Evolutionary conservation across 140 eudicot species (phyloP).

Genomic region (Bidens hawaiensis): DNA sequence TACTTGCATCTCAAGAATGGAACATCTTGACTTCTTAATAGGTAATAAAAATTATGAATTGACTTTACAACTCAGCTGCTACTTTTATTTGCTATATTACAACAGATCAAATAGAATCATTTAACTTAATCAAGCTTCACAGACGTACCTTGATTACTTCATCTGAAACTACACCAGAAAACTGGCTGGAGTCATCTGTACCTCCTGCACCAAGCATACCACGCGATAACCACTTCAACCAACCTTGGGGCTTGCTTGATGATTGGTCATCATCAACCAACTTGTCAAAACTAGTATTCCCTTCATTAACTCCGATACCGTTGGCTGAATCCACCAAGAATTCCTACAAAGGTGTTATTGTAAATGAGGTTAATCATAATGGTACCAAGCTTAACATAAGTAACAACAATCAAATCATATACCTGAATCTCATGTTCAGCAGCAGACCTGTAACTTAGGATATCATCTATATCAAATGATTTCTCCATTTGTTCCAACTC

Average conservation of each 20-base stretch:
- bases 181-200: constrained; percentile 84
- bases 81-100: not conserved
- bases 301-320: constrained; percentile 35
- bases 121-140: not conserved
- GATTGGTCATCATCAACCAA: constrained; percentile 47
- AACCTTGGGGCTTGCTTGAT: constrained; percentile 77
- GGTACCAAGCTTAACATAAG: not conserved
- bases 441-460: constrained; percentile 66
- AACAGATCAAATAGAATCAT: constrained; percentile 5
- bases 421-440: constrained; percentile 91
- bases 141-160: constrained; percentile 75
- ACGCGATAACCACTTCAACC: constrained; percentile 97
- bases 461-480: constrained; percentile 75
- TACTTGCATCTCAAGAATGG: not conserved
- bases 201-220: constrained; percentile 99
- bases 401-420: constrained; percentile 24
- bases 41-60: not conserved
- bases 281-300: constrained; percentile 39
- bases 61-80: not conserved
- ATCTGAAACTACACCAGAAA: constrained; percentile 97
- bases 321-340: constrained; percentile 45
- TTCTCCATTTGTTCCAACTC: constrained; percentile 91
- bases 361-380: not conserved
- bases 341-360: constrained; percentile 42
- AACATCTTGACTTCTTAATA: constrained; percentile 6